Base-by-base conservation (phyloP, 805 yeast species). In the Hanseniaspora mollemarum region DNA sequence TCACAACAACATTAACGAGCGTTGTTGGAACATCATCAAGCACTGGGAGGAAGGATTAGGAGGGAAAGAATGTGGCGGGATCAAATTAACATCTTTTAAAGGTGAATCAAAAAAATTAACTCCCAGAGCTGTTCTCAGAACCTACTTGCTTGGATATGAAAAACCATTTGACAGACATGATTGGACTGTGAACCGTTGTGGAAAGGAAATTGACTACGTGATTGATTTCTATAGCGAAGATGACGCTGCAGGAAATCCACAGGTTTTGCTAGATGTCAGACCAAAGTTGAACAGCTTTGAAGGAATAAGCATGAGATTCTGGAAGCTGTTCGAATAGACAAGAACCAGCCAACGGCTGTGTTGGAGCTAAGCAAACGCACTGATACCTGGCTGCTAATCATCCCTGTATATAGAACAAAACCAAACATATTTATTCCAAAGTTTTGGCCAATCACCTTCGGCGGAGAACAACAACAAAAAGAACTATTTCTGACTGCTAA, bases 111-210 rank as follows among this genome's bases (percentile, higher is more conserved):
- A 78, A 55, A 83, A 83, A 58, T 59, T 87, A 37, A 87, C 96
- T 0, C 98, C 98, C 5, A 73, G 92, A 58, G 97, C 97, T 0
- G 73, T 85, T 54, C 70, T 83, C 54, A 76, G 80, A 53, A 55
- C 60, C n/a, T 65, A 76, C 48, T 60, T 78, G 35, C 59, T 85
- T 46, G 95, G 95, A 0, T 72, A 76, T 52, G 79, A 78, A 45
- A 75, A 75, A 54, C 98, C 98, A 0, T 90, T 90, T 67, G 98
- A 90, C 66, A 75, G 98, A 59, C 98, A 90, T 62, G 98, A 90
- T 66, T 90, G 98, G 98, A 71, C 75, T 6, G 74, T 90, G 10
- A 80, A 83, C 59, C 70, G 96, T 49, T 86, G 96, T 64, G 97
- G 97, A 2, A 74, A 69, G 21, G 73, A 75, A 46, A 74, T 90